Evolutionary conservation across 371 early-diverging fungal genomes (phyloP).

Genomic region (Mucor piriformis): DNA sequence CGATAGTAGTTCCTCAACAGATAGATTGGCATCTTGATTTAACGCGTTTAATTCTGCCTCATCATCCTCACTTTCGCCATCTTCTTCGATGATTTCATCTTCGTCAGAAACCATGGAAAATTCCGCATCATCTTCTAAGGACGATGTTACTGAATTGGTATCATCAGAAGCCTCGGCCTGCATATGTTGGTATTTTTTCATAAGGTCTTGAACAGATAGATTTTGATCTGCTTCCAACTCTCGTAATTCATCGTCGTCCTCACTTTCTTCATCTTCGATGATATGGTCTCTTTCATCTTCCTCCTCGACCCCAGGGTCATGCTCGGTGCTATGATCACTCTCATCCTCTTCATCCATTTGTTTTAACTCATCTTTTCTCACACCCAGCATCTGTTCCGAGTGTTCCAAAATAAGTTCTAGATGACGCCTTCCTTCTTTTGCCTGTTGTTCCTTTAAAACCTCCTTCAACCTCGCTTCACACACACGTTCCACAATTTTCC

Average conservation of each 20-base stretch:
- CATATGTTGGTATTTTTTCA: constrained; percentile 42
- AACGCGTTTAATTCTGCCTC: constrained; percentile 56
- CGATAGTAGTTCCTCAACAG: constrained; percentile 60
- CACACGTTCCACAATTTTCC: constrained; percentile 67
- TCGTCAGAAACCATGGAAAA: constrained; percentile 19
- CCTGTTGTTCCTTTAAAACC: constrained; percentile 61
- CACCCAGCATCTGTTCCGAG: constrained; percentile 72
- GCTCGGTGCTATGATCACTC: too few species aligned
- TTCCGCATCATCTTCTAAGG: constrained; percentile 9
- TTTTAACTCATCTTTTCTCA: constrained; percentile 58
- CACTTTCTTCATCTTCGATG: constrained; percentile 36
- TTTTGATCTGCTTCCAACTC: constrained; percentile 40
- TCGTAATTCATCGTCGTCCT: constrained; percentile 39
- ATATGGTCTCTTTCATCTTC: constrained; percentile 42
- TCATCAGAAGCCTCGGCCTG: constrained; percentile 3
- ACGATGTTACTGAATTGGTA: not conserved
- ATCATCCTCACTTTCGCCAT: constrained; percentile 52
- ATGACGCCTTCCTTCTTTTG: constrained; percentile 63
- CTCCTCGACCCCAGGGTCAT: constrained; percentile 7
- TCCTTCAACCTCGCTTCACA: constrained; percentile 63
- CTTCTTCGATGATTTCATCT: constrained; percentile 35
- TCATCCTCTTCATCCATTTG: not conserved
- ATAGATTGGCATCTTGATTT: constrained; percentile 55
- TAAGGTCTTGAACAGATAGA: constrained; percentile 62
- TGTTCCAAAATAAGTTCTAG: constrained; percentile 72